Evolutionary conservation across 371 early-diverging fungal genomes (phyloP).

Genomic region (Lichtheimia corymbifera): DNA sequence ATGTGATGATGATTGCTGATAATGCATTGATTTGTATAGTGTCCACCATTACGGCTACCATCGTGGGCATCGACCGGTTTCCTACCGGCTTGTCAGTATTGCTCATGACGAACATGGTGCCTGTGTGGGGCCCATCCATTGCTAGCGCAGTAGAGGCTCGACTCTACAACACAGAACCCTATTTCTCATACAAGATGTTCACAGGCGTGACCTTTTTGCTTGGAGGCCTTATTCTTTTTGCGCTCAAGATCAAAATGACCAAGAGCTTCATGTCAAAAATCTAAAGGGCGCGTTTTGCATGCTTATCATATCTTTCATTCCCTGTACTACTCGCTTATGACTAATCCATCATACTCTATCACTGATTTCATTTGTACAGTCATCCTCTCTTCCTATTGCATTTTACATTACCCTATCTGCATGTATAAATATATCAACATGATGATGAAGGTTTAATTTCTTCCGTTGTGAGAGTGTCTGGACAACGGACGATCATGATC

Average conservation of each 20-base stretch:
- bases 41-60: conserved; percentile 33
- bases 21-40: conserved; percentile 14
- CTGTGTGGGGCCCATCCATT: conserved; percentile 38
- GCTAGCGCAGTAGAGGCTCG: conserved; percentile 35
- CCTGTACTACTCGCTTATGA: too few species aligned
- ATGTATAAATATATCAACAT: too few species aligned
- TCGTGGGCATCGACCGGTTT: conserved; percentile 37
- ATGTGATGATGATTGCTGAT: background rate
- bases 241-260: conserved; percentile 6
- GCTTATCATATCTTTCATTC: too few species aligned
- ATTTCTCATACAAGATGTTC: conserved; percentile 34
- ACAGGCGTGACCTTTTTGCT: conserved; percentile 32
- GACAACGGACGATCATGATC: too few species aligned
- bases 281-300: background rate
- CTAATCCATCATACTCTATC: too few species aligned
- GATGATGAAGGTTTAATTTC: too few species aligned
- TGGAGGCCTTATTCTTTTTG: conserved; percentile 15
- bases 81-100: conserved; percentile 38
- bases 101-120: conserved; percentile 26
- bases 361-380: too few species aligned
- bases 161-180: conserved; percentile 17
- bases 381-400: too few species aligned
- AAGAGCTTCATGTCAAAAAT: conserved; percentile 10
- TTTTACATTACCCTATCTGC: too few species aligned
- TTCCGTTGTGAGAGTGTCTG: too few species aligned